These are phyloP conservation scores for Helianthus tuberosus DNA, from an alignment of 129 eudicot species.

Conservation along the genomic window DNA sequence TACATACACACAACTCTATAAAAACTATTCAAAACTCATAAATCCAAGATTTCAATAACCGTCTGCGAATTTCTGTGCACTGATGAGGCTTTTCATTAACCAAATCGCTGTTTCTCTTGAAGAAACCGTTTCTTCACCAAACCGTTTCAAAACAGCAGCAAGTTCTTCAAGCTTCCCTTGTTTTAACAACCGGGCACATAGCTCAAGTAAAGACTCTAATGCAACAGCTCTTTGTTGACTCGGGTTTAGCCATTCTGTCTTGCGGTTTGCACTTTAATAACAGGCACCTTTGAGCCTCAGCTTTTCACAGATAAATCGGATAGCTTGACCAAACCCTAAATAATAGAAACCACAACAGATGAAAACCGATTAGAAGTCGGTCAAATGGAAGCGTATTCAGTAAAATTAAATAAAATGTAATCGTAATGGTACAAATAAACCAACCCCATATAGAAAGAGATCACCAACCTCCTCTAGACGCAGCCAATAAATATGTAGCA, in stretches of 20 bases:
- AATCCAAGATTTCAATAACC: conserved; percentile 37
- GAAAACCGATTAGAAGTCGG: too few species aligned
- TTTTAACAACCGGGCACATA: conserved; percentile 82
- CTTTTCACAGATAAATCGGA: too few species aligned
- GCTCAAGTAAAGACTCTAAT: conserved; percentile 80
- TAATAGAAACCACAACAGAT: too few species aligned
- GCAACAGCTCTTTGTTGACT: conserved; percentile 79
- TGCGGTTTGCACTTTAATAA: conserved; percentile 13
- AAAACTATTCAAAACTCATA: conserved; percentile 20
- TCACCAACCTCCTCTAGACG: too few species aligned
- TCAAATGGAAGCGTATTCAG: too few species aligned
- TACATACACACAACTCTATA: conserved; percentile 26
- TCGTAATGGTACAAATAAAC: too few species aligned
- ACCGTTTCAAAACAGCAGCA: conserved; percentile 83
- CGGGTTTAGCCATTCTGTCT: conserved; percentile 43
- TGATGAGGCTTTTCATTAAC: conserved; percentile 88
- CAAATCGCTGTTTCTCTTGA: conserved; percentile 98
- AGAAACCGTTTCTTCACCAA: conserved; percentile 91
- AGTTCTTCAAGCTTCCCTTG: conserved; percentile 86
- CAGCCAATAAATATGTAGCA: too few species aligned
- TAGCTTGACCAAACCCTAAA: too few species aligned
- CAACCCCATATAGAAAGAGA: too few species aligned
- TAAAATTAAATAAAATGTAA: too few species aligned
- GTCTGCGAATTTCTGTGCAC: conserved; percentile 50
- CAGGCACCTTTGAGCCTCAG: too few species aligned